Evolutionary conservation across 1,284 basidiomycete genomes (phyloP).

Genomic region (Cryptococcus sp.): DNA sequence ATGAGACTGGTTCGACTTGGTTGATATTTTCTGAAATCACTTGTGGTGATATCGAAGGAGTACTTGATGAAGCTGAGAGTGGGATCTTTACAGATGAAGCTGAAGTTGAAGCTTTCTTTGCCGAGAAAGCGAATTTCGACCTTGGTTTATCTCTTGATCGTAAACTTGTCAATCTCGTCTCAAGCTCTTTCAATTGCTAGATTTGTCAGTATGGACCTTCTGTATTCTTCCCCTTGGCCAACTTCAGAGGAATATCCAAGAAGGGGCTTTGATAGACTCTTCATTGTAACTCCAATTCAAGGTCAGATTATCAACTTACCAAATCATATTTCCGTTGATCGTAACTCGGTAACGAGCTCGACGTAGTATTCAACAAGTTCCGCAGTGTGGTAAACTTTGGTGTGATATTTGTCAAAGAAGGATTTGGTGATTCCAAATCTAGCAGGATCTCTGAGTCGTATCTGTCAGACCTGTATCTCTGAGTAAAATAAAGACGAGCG

Average conservation of each 20-base stretch:
- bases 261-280: neutral
- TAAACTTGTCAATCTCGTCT: constrained; percentile 55
- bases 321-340: constrained; percentile 66
- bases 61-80: neutral
- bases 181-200: constrained; percentile 60
- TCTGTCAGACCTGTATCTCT: neutral
- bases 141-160: constrained; percentile 52
- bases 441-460: constrained; percentile 3
- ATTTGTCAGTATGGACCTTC: neutral
- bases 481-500: neutral
- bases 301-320: constrained; percentile 49
- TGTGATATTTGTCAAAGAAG: constrained; percentile 2
- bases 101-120: neutral
- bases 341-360: constrained; percentile 57
- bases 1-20: too few relatives aligned
- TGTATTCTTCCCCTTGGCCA: neutral
- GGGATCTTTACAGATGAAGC: neutral
- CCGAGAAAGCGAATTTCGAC: constrained; percentile 61
- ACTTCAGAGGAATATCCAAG: neutral
- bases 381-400: constrained; percentile 8
- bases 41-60: too few relatives aligned
- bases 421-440: neutral
- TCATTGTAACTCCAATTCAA: too few relatives aligned
- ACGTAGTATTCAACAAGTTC: neutral
- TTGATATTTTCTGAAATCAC: too few relatives aligned